Evolutionary conservation across 2,329 filamentous ascomycete genomes (phyloP), one percentile per base, ranked within the genome.

Genomic region (Botrytis fragariae): DNA sequence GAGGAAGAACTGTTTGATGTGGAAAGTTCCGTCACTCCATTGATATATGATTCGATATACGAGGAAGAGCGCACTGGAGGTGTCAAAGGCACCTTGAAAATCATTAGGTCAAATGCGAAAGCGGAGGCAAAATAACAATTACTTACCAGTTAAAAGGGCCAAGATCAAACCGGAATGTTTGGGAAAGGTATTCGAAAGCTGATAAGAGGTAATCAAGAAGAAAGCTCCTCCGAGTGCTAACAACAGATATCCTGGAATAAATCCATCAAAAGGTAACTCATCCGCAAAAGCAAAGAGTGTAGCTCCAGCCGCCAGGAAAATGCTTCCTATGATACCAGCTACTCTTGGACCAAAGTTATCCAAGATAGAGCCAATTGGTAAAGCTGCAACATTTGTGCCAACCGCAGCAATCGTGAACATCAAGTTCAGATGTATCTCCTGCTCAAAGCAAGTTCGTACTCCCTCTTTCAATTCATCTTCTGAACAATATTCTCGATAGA

Each of bases 371-470:
- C 95, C 95, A 18, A 97, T 90, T 3, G 94, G 93, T 10, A 97
- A 86, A 20, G 95, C 94, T 59, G 90, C 93, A 20, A 97, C 92
- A 79, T 97, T 97, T 57, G 94, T 97, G 10, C 89, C 92, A 16
- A 97, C 94, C 22, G 94, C 94, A 20, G 94, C 94, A 59, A 94
- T 88, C 9, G 94, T 97, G 85, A 97, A 97, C 93, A 97, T 97
- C 77, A 97, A 85, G 81, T 97, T 97, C 73, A 97, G 87, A 74
- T 86, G 86, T 71, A 90, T 88, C 79, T 89, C 88, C 78, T 91
- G 89, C 74, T 85, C 84, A 74, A 86, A 88, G 79, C 89, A 91
- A 29, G 88, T 84, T 73, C 84, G 83, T 1, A 85, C 83, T 4
- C 83, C 84, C 7, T 84, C 80, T 1, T 86, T 82, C 32, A 88